These are phyloP conservation scores for Crotalaria pallida DNA, from an alignment of 306 rosid genomes.

Conservation along the genomic window DNA sequence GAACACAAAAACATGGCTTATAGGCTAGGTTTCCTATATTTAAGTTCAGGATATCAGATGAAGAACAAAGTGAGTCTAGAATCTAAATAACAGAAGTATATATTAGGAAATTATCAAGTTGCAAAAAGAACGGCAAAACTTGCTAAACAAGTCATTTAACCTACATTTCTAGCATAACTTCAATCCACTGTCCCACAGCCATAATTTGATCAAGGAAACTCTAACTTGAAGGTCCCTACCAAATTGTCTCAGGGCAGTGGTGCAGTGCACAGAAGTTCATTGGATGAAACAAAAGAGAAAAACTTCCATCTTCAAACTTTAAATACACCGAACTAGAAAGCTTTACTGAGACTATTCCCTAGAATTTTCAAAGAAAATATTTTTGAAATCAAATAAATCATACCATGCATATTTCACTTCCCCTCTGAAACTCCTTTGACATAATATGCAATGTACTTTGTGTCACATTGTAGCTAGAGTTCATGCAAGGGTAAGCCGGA, in stretches of 20 bases:
- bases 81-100: not conserved
- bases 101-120: not conserved
- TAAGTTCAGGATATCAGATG: not conserved
- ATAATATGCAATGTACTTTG: slow-evolving; percentile 81
- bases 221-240: not conserved
- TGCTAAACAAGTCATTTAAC: slow-evolving; percentile 4
- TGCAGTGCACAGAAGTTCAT: not conserved
- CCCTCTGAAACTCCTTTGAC: slow-evolving; percentile 89
- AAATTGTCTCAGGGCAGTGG: slow-evolving; percentile 3
- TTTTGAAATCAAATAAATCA: not conserved
- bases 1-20: not conserved
- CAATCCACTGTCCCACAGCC: not conserved
- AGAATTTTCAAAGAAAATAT: slow-evolving; percentile 4
- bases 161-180: not conserved
- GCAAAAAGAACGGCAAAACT: not conserved
- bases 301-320: not conserved
- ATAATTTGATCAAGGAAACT: not conserved
- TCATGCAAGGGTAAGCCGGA: slow-evolving; percentile 98
- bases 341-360: not conserved
- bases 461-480: slow-evolving; percentile 95
- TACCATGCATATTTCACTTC: slow-evolving; percentile 92
- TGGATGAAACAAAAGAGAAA: not conserved
- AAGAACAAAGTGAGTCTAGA: not conserved
- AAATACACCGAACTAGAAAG: slow-evolving; percentile 8
- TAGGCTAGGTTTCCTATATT: not conserved